phyloP scores from a whole-genome alignment of 106 monocot species.

The Gastrodia elata region DNA sequence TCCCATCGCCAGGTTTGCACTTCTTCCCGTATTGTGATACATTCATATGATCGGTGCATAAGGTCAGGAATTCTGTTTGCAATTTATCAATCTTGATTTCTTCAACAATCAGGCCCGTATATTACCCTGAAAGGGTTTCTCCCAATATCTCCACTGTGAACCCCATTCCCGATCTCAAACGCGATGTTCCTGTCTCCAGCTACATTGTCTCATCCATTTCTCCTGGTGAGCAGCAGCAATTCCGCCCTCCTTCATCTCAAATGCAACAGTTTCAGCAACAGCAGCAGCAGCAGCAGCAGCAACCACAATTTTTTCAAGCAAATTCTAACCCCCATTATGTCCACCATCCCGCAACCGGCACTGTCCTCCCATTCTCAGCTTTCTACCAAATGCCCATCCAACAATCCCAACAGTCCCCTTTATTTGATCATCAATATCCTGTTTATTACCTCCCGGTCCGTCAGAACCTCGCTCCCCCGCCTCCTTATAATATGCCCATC shows the following conservation, averaged over 20 bases:
- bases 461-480: conserved; percentile 17
- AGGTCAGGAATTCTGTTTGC: not conserved
- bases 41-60: not conserved
- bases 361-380: conserved; percentile 31
- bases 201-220: conserved; percentile 1
- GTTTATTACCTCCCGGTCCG: conserved; percentile 58
- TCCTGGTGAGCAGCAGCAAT: conserved; percentile 8
- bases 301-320: conserved; percentile 40
- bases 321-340: conserved; percentile 33
- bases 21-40: not conserved
- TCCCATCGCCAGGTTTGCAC: conserved; percentile 3
- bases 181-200: conserved; percentile 12
- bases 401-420: conserved; percentile 24
- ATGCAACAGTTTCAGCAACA: conserved; percentile 14
- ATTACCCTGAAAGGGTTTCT: conserved; percentile 13
- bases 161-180: conserved; percentile 14
- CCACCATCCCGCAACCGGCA: conserved; percentile 38
- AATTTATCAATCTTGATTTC: conserved; percentile 1
- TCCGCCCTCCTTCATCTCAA: conserved; percentile 18
- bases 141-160: not conserved
- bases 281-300: conserved; percentile 34
- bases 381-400: conserved; percentile 44
- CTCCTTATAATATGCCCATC: conserved; percentile 18
- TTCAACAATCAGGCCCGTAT: not conserved
- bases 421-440: conserved; percentile 25